Evolutionary conservation across 805 yeast species (phyloP), one percentile per base, ranked within the genome.

Genomic region (Kodamaea leandrae): DNA sequence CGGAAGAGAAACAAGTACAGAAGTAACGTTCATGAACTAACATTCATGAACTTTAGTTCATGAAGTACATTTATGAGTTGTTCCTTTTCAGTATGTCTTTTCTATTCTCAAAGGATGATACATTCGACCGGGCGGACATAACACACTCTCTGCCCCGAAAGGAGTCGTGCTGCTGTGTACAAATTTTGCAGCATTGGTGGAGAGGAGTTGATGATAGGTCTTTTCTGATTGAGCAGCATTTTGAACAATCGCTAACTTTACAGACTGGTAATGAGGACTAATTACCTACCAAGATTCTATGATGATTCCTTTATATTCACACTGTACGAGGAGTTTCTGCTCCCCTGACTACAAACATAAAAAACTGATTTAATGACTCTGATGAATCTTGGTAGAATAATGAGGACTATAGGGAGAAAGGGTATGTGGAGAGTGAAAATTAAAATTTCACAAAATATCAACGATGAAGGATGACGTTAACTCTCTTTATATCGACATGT

Each of bases 91-190:
- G 54, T 50, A 55, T 52, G 55, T 56, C 19, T 29, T 9, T 36
- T 14, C 18, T 16, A 7, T 17, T 36, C 56, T 59, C 50, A 44
- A 21, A 62, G 64, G 75, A 69, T 60, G 72, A 69, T 57, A 66
- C 57, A 46, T 58, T 64, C 64, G 75, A 69, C 75, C 75, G 75
- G 75, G 75, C 75, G 75, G 75, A 69, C 75, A 69, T 69, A 69
- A 50, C 50, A 52, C 61, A 55, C 55, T 49, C 44, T 42, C 46
- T 49, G 49, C 56, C 72, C 74, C 72, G 59, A 48, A 53, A 71
- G 79, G 74, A 74, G 72, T 51, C 67, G 78, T 68, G 54, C 59
- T 63, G 35, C 63, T 56, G 80, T 76, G 81, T 76, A 76, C 81
- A 74, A 62, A 53, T 52, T 68, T 58, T 65, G 66, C 60, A 66